A percentile compares a stretch with the other conserved stretches of the same genome.
Conservation (phyloP, 2,329 filamentous ascomycete genomes). For the Hypoxylon sp. region DNA sequence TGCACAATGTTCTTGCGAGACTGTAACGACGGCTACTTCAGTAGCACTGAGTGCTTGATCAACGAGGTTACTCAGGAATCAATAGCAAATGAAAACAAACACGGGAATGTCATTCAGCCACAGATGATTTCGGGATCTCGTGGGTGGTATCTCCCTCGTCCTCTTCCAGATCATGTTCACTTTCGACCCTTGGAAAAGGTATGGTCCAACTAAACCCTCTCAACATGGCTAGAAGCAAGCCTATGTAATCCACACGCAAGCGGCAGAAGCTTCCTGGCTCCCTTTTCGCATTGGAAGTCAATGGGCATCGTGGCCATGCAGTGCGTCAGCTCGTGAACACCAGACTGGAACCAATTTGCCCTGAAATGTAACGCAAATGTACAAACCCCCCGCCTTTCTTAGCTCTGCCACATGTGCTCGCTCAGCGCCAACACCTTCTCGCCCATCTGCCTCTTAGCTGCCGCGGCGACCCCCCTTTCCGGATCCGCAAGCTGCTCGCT, state of each 20-base stretch:
- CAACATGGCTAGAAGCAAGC: background rate
- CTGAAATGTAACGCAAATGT: constrained; percentile 9
- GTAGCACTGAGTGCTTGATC: background rate
- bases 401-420: constrained; percentile 78
- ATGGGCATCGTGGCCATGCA: constrained; percentile 5
- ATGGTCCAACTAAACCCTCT: background rate
- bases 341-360: background rate
- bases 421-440: constrained; percentile 77
- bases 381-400: constrained; percentile 26
- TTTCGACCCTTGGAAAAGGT: background rate
- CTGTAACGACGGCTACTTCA: background rate
- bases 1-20: background rate
- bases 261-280: background rate
- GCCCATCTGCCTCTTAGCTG: constrained; percentile 76
- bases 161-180: background rate
- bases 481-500: constrained; percentile 75
- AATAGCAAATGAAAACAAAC: background rate
- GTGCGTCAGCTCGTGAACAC: constrained; percentile 13
- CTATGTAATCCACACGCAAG: constrained; percentile 10
- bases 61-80: background rate
- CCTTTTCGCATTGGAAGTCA: constrained; percentile 1
- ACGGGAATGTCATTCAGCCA: background rate
- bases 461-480: constrained; percentile 74
- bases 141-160: background rate
- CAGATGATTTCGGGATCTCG: background rate